Evolutionary conservation across 768 basidiomycete species (phyloP).

Genomic region (Pholiota conissans): DNA sequence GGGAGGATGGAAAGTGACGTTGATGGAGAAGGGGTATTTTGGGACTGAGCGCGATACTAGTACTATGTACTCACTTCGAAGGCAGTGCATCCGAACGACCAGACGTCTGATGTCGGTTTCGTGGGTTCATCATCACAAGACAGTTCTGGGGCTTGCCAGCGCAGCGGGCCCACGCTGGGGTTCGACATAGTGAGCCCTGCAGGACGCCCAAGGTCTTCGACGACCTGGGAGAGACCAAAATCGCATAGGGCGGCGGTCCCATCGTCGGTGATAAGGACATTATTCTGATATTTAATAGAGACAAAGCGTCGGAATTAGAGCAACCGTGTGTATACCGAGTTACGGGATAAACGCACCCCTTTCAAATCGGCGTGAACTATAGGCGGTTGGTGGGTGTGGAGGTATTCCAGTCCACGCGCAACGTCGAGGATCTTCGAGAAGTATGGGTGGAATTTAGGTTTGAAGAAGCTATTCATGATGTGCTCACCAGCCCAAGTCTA

Average conservation of each 20-base stretch:
- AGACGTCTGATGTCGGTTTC: constrained; percentile 28
- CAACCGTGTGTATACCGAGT: not conserved
- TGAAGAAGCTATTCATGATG: no score
- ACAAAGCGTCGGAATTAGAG: not conserved
- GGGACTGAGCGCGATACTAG: no score
- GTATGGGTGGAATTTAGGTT: not conserved
- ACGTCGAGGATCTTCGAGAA: constrained; percentile 39
- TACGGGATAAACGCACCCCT: constrained; percentile 20
- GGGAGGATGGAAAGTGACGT: no score
- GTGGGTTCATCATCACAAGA: constrained; percentile 27
- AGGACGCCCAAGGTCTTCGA: constrained; percentile 27
- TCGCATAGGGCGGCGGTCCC: constrained; percentile 43
- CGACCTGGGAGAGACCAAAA: constrained; percentile 41
- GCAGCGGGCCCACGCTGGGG: constrained; percentile 28
- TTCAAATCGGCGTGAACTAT: constrained; percentile 32
- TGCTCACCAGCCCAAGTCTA: constrained; percentile 37
- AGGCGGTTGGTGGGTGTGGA: constrained; percentile 39
- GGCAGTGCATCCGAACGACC: constrained; percentile 36
- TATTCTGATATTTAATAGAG: constrained; percentile 29
- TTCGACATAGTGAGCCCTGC: constrained; percentile 30
- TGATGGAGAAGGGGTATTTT: no score
- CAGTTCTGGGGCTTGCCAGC: constrained; percentile 36
- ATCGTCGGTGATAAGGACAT: constrained; percentile 43
- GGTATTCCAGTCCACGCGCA: constrained; percentile 40
- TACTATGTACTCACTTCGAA: constrained; percentile 32